phyloP scores from a whole-genome alignment of 106 monocot species.

The Triglochin maritima region DNA sequence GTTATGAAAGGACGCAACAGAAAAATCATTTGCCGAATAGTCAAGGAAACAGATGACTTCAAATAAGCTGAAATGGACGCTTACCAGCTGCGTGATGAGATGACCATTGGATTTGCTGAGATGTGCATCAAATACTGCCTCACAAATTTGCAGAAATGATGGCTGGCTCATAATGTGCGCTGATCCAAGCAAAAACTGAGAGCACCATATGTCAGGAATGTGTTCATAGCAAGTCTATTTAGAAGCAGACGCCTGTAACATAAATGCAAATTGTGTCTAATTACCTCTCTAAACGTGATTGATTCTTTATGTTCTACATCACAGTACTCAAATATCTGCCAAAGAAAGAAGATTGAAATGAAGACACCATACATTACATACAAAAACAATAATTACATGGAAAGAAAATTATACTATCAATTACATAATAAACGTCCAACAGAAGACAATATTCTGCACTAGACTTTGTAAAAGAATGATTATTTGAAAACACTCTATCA shows the following conservation, averaged over 20 bases:
- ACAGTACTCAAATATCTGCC: conserved; percentile 70
- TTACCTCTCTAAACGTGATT: conserved; percentile 91
- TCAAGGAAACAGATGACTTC: background rate
- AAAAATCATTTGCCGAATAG: conserved; percentile 18
- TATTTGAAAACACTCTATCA: too few relatives aligned
- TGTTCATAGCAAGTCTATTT: too few relatives aligned
- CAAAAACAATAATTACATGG: too few relatives aligned
- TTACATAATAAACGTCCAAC: too few relatives aligned
- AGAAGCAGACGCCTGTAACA: too few relatives aligned
- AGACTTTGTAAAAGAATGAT: too few relatives aligned
- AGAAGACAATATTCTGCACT: too few relatives aligned
- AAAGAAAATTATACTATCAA: too few relatives aligned
- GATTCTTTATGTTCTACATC: conserved; percentile 68
- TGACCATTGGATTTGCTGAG: background rate
- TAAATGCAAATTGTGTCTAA: background rate
- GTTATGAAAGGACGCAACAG: conserved; percentile 15
- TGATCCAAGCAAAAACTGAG: background rate
- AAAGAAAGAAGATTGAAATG: conserved; percentile 2
- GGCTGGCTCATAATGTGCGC: background rate
- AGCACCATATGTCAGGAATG: too few relatives aligned
- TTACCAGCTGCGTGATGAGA: background rate
- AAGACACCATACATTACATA: too few relatives aligned
- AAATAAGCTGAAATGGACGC: background rate
- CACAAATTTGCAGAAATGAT: background rate
- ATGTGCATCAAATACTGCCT: background rate